A percentile compares a stretch with the other conserved stretches of the same genome.
Conservation (phyloP, 139 green algal species). For the Bryopsis sp. region DNA sequence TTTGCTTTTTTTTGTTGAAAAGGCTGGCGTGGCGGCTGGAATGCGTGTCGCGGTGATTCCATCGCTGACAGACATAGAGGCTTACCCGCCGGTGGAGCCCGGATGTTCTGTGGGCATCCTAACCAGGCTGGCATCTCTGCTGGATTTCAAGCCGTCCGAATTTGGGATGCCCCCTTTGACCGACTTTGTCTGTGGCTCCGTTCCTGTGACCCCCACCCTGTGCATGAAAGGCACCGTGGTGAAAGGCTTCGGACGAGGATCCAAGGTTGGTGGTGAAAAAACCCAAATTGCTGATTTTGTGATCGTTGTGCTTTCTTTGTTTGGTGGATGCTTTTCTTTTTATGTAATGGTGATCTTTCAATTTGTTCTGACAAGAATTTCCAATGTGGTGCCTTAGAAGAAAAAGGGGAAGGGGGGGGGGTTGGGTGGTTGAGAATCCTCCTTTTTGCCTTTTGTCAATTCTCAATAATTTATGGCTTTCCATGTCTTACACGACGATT, state of each 20-base stretch:
- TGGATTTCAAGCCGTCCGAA: conserved; percentile 55
- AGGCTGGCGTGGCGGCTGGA: conserved; percentile 59
- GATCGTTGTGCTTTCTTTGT: no score
- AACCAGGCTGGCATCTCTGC: conserved; percentile 59
- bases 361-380: no score
- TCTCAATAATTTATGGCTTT: no score
- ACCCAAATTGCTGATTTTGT: no score
- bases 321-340: no score
- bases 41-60: conserved; percentile 77
- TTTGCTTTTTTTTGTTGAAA: background rate
- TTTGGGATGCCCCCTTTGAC: conserved; percentile 65
- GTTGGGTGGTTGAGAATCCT: no score
- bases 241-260: conserved; percentile 83
- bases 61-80: conserved; percentile 34
- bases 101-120: conserved; percentile 5
- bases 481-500: no score
- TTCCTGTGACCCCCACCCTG: conserved; percentile 49
- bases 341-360: no score
- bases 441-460: no score
- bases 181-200: conserved; percentile 32
- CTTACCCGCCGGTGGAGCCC: conserved; percentile 20
- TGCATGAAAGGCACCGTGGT: conserved; percentile 72
- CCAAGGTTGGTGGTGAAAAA: conserved; percentile 45
- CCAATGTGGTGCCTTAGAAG: no score
- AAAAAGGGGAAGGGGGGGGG: no score